These are phyloP conservation scores for Chaetothyriales sp. DNA, from an alignment of 2,329 filamentous ascomycete species.

Conservation along the genomic window DNA sequence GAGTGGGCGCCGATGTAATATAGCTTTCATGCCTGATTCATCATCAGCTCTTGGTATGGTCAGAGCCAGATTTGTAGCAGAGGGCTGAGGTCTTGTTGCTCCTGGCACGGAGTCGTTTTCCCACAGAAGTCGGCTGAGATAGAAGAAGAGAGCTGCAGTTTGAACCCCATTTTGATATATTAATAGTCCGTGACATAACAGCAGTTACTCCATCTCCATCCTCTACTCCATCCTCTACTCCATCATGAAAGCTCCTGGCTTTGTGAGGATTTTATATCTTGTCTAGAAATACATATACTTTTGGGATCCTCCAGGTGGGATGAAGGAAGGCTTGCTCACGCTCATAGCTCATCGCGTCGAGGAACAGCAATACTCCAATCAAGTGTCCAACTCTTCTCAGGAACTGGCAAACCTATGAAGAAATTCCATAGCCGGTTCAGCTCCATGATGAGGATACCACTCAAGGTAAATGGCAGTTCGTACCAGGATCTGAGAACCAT, in stretches of 20 bases:
- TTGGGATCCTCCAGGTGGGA: not conserved
- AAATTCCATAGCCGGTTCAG: constrained; percentile 41
- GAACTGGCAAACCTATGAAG: constrained; percentile 48
- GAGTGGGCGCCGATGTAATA: not conserved
- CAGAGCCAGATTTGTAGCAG: too few relatives aligned
- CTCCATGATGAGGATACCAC: constrained; percentile 40
- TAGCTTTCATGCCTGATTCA: not conserved
- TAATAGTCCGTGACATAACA: not conserved
- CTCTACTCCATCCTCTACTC: not conserved
- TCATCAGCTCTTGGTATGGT: not conserved
- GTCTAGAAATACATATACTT: not conserved
- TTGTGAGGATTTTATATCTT: not conserved
- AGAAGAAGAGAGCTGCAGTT: not conserved
- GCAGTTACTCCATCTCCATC: not conserved
- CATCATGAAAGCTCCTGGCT: too few relatives aligned
- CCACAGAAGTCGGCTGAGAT: not conserved
- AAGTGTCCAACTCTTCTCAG: constrained; percentile 41
- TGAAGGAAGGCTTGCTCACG: not conserved
- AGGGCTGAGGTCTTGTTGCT: too few relatives aligned
- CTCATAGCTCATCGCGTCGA: constrained; percentile 29
- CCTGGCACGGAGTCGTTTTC: not conserved
- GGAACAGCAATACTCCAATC: constrained; percentile 24
- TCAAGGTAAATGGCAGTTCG: constrained; percentile 52
- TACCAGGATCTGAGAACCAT: constrained; percentile 59
- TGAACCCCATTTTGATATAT: not conserved